Evolutionary conservation across 2,329 filamentous ascomycete genomes (phyloP).

Genomic region (Stagonosporopsis chrysanthemi): DNA sequence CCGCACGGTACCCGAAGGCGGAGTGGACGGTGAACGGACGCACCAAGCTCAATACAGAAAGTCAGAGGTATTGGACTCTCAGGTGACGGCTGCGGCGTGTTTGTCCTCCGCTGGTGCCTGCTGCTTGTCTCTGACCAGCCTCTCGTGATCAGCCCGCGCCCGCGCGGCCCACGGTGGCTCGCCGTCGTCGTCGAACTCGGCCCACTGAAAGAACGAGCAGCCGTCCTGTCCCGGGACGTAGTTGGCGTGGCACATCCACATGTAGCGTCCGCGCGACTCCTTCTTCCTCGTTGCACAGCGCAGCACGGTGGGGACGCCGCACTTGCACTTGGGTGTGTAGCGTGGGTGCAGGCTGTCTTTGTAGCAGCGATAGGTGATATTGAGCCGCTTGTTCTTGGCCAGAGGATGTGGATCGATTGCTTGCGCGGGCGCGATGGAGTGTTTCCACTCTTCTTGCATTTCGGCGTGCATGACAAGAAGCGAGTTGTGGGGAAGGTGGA

Average conservation of each 20-base stretch:
- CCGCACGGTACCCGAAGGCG: not conserved
- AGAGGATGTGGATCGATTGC: conserved; percentile 86
- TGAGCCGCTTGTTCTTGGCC: conserved; percentile 81
- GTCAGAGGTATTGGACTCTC: not conserved
- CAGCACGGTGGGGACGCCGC: conserved; percentile 72
- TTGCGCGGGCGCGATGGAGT: conserved; percentile 76
- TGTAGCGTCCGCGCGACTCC: conserved; percentile 80
- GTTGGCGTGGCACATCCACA: conserved; percentile 90
- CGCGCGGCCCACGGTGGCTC: conserved; percentile 69
- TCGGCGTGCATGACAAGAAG: conserved; percentile 95
- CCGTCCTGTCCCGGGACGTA: conserved; percentile 70
- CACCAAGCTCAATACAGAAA: not conserved
- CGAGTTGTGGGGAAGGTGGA: conserved; percentile 93
- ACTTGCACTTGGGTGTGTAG: conserved; percentile 79
- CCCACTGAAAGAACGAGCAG: conserved; percentile 45
- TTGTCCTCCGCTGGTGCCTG: not conserved
- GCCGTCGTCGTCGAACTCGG: conserved; percentile 70
- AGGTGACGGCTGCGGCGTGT: not conserved
- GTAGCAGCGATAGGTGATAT: conserved; percentile 93
- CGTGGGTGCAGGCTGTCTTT: conserved; percentile 77
- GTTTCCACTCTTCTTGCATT: conserved; percentile 98
- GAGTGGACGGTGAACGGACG: not conserved
- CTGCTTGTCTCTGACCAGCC: not conserved
- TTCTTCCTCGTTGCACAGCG: conserved; percentile 81
- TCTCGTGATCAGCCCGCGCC: conserved; percentile 1